Evolutionary conservation across 768 basidiomycete species (phyloP).

Genomic region (Lentinula detonsa): DNA sequence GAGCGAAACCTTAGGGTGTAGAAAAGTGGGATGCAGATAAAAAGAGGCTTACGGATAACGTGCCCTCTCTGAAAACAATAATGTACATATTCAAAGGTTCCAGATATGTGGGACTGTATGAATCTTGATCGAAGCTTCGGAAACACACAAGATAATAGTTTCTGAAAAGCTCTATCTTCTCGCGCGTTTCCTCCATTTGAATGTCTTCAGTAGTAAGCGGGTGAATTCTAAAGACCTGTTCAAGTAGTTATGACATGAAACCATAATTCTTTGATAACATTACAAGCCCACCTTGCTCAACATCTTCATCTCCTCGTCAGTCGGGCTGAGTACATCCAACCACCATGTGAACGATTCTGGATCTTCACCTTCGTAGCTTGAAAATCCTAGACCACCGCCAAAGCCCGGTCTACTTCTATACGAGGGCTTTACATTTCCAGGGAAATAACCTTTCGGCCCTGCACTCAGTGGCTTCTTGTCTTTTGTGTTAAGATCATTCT

Average conservation of each 20-base stretch:
- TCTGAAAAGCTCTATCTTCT: conserved; percentile 98
- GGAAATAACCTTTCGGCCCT: conserved; percentile 10
- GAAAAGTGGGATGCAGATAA: neutral
- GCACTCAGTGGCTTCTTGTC: neutral
- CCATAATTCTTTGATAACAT: neutral
- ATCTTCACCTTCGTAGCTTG: conserved; percentile 26
- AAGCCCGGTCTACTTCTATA: conserved; percentile 4
- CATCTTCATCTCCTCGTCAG: conserved; percentile 98
- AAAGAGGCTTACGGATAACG: conserved; percentile 65
- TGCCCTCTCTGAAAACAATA: conserved; percentile 97
- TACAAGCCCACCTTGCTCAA: conserved; percentile 67
- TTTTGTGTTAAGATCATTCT: neutral
- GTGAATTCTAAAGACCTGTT: conserved; percentile 91
- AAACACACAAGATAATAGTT: conserved; percentile 99
- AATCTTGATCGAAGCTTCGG: conserved; percentile 98
- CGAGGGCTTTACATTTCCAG: conserved; percentile 14
- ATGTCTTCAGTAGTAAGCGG: conserved; percentile 99
- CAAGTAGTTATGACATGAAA: conserved; percentile 7
- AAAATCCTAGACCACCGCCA: conserved; percentile 11
- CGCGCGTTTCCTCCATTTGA: conserved; percentile 98
- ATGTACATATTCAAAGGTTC: conserved; percentile 99
- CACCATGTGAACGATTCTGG: conserved; percentile 90
- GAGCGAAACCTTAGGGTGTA: neutral
- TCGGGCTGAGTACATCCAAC: conserved; percentile 90
- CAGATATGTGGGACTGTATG: conserved; percentile 92